Conservation (phyloP, 75 land plant species). For the Picea sitchensis region DNA sequence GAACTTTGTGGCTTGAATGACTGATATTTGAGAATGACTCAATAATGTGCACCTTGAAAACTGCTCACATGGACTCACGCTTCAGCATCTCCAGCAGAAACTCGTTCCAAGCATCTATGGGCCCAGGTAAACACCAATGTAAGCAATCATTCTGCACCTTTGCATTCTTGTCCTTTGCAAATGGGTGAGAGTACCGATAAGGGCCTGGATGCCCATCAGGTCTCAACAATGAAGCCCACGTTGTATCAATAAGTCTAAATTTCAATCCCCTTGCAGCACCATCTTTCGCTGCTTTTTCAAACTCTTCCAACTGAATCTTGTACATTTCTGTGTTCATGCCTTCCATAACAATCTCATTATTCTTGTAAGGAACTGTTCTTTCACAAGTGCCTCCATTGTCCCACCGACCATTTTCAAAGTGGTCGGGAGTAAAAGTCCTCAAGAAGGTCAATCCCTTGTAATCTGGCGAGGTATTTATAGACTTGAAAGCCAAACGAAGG, state of each 20-base stretch:
- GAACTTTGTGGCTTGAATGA: no score
- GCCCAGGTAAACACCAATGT: conserved; percentile 99
- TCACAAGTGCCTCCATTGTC: conserved; percentile 72
- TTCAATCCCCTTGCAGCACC: conserved; percentile 34
- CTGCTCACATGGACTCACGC: not conserved
- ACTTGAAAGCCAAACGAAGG: conserved; percentile 33
- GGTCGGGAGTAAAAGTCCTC: conserved; percentile 82
- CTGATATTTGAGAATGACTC: no score
- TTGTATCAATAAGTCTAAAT: conserved; percentile 54
- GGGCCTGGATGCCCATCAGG: conserved; percentile 97
- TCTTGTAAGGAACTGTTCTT: conserved; percentile 53
- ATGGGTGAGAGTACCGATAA: conserved; percentile 68
- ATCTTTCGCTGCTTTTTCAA: conserved; percentile 27
- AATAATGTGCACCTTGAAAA: no score
- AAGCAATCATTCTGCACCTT: conserved; percentile 74
- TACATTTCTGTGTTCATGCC: conserved; percentile 32
- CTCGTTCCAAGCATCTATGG: conserved; percentile 90
- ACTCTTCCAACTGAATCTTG: conserved; percentile 59
- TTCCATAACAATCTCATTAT: conserved; percentile 33
- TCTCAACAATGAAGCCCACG: conserved; percentile 54
- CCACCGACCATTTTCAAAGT: conserved; percentile 95
- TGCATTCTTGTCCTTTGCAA: conserved; percentile 39
- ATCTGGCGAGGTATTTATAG: conserved; percentile 25
- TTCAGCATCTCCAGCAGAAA: conserved; percentile 57
- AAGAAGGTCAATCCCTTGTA: conserved; percentile 59